Base-by-base conservation (phyloP, 371 early-diverging fungal genomes). In the Haplosporangium sp. region DNA sequence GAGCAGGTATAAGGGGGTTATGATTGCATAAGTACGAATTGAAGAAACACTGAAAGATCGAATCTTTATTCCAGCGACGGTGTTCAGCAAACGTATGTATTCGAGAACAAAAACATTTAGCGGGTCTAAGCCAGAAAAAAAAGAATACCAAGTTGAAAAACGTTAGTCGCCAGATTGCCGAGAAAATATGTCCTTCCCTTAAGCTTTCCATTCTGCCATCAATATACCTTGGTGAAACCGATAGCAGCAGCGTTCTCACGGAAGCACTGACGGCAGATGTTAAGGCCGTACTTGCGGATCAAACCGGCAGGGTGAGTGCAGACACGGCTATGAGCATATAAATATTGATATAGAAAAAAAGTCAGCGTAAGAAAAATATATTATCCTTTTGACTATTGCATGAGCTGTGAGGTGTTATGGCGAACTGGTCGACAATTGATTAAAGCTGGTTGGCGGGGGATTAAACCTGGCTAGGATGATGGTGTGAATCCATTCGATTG, bases 181-280 rank as follows among this genome's bases (percentile, higher is more conserved):
- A 3, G 9, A 51, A 37, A 52, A n/a, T 20, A n/a, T 42, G 16
- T 11, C 52, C 46, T 37, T 16, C 16, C 18, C 37, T 37, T 21
- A 18, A 10, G 21, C 12, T 18, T 18, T 41, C 38, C 20, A 20
- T 29, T 23, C 6, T 7, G 14, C 37, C 14, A 8, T 45, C 55
- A 37, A 51, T 52, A 62, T 74, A 86, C 91, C 95, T 97, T 97
- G 86, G 87, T 86, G 92, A 99, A 99, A 79, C 99, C 99, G 89
- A 99, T 99, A 84, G 97, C 98, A 69, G 85, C 86, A 85, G 99
- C 91, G 88, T 99, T 95, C 90, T 99, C 98, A 89, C 99, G 98
- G 95, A 99, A 99, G 94, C 99, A 99, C 91, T 99, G 99, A 92
- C 99, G 96, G 94, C 99, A 99, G 82, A 99, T 89, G 92, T 98